phyloP scores from a whole-genome alignment of 148 eudicot species.

The Rhododendron ovatum region DNA sequence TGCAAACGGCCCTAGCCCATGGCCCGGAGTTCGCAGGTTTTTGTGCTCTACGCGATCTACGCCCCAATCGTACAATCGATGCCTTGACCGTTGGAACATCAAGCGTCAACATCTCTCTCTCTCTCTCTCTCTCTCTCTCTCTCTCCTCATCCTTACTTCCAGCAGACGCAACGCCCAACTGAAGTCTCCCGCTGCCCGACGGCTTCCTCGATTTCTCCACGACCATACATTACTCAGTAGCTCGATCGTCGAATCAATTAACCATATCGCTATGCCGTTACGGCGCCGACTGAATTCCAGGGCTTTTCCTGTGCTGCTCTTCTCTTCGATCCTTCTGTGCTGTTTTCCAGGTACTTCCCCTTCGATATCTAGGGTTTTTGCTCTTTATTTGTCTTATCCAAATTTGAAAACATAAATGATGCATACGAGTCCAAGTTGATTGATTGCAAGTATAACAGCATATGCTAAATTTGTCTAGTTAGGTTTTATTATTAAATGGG shows the following conservation, averaged over 20 bases:
- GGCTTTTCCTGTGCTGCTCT: constrained; percentile 13
- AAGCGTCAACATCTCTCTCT: background rate
- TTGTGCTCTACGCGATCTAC: too few relatives aligned
- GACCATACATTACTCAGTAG: constrained; percentile 11
- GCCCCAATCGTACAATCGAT: background rate
- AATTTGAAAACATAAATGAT: background rate
- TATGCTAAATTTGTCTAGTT: background rate
- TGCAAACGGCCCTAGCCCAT: too few relatives aligned
- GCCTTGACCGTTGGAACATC: too few relatives aligned
- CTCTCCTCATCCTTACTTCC: too few relatives aligned
- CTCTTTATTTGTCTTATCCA: background rate
- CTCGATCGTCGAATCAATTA: constrained; percentile 6
- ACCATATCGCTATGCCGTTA: constrained; percentile 9
- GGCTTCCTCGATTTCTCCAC: background rate
- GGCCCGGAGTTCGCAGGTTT: too few relatives aligned
- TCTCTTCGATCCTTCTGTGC: constrained; percentile 27
- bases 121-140: background rate
- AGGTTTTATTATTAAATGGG: background rate
- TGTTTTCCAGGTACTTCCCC: constrained; percentile 38
- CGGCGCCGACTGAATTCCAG: constrained; percentile 19
- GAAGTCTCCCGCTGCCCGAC: background rate
- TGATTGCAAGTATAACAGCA: background rate
- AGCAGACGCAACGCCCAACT: background rate
- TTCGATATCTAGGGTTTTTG: background rate
- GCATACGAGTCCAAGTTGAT: background rate